phyloP scores from a whole-genome alignment of 2,329 filamentous ascomycete species.

The Pestalotiopsis sp. region DNA sequence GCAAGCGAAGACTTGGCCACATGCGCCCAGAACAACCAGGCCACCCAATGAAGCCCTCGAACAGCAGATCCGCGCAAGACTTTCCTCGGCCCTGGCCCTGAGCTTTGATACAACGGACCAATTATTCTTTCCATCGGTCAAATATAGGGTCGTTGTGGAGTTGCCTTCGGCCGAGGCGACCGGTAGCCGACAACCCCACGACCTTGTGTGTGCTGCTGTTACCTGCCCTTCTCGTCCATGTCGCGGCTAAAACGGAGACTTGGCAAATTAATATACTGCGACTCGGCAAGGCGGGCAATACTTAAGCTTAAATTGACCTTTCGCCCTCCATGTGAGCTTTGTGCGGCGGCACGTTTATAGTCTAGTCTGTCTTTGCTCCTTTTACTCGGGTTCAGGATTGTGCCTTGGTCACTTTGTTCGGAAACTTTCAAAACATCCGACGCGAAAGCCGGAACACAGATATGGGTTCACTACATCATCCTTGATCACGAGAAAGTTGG shows the following conservation, averaged over 20 bases:
- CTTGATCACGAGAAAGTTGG: too few species aligned
- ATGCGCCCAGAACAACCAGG: too few species aligned
- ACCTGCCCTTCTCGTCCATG: slow-evolving; percentile 4
- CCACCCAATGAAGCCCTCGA: too few species aligned
- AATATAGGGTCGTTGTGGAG: neutral
- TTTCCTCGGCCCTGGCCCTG: neutral
- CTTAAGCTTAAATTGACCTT: slow-evolving; percentile 1
- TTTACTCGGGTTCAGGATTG: neutral
- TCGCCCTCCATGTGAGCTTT: neutral
- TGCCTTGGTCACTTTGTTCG: neutral
- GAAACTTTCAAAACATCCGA: neutral
- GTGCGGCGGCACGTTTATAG: neutral
- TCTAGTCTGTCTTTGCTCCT: neutral
- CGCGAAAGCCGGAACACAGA: neutral
- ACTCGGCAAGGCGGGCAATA: neutral
- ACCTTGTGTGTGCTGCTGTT: neutral
- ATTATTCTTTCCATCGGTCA: neutral
- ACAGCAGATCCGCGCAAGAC: too few species aligned
- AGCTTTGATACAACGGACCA: neutral
- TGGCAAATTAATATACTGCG: neutral
- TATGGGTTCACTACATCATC: too few species aligned
- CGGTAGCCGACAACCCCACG: neutral
- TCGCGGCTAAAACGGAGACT: slow-evolving; percentile 4
- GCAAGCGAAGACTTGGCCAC: too few species aligned
- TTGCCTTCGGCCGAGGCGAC: neutral